Evolutionary conservation across 2,329 filamentous ascomycete genomes (phyloP), one percentile per base, ranked within the genome.

Genomic region (Lithohypha guttulata): DNA sequence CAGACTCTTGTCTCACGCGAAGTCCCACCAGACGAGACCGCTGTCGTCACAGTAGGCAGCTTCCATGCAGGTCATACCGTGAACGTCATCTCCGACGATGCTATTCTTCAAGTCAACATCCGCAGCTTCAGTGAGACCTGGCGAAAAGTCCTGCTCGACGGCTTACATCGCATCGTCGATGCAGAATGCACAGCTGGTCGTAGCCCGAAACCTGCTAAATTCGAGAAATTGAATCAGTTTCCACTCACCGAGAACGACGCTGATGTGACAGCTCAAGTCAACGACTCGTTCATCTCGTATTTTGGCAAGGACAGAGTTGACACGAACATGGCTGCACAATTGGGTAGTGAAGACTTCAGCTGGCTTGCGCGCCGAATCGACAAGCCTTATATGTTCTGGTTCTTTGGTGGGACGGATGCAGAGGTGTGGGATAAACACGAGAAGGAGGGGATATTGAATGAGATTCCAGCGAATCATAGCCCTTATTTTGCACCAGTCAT

Each of bases 11-110:
- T 74, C 18, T 63, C 64, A 15, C 59, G 74, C 7, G 73, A 76
- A 54, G 57, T 72, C 3, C 62, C 71, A 39, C 66, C 73, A 28
- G 43, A 61, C 21, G 72, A 77, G 41, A 59, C 66, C 9, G 71
- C 65, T 9, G 75, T 78, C 6, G 61, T 79, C 6, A 77, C 73
- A 0, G 71, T 77, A 5, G 72, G 70, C 6, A 66, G 64, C 37
- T 55, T 78, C n/a, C 66, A 75, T 43, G 73, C 71, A 1, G 75
- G 75, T 1, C 65, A 73, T 44, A 66, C 70, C 1, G 73, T 76
- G 52, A 79, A 78, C 48, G 66, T 79, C 40, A 77, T 79, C 38
- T 61, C 70, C 0, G 70, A 71, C 38, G 53, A 62, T 10, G 75
- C 73, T 0, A 61, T 67, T 34, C 58, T 79, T 3, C 69, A 69